Percentiles rank a stretch among this genome's conserved stretches.
Evolutionary conservation across 1,139 yeast genomes (phyloP).

Genomic region (Candida neerlandica): DNA sequence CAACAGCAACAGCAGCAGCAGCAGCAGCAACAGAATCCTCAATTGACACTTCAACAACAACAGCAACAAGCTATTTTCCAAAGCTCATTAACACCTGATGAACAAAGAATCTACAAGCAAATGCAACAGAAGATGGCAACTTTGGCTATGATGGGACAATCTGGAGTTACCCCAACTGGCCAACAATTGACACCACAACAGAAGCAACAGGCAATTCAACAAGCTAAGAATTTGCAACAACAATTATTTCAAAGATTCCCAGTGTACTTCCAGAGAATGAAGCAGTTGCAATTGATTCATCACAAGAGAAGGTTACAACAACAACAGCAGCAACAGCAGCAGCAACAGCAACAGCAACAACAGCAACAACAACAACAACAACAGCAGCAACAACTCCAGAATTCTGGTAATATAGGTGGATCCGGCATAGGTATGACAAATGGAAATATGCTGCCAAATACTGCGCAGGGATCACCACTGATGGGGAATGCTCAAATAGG

Average conservation of each 20-base stretch:
- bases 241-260: conserved; percentile 49
- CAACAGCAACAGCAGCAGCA: conserved; percentile 15
- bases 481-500: neutral
- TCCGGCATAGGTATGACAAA: neutral
- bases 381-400: neutral
- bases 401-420: neutral
- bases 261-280: conserved; percentile 44
- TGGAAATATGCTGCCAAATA: conserved; percentile 1
- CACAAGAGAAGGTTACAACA: conserved; percentile 23
- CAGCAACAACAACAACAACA: too few relatives aligned
- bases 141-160: conserved; percentile 47
- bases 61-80: conserved; percentile 53
- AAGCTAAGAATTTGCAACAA: conserved; percentile 47
- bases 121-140: conserved; percentile 45
- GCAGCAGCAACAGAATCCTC: conserved; percentile 17
- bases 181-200: conserved; percentile 47
- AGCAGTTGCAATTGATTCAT: conserved; percentile 44
- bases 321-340: conserved; percentile 16
- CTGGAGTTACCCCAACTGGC: conserved; percentile 49
- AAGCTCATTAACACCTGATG: conserved; percentile 43
- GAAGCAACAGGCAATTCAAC: conserved; percentile 49
- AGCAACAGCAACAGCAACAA: conserved; percentile 16
- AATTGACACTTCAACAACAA: conserved; percentile 35
- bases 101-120: conserved; percentile 47
- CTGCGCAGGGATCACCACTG: conserved; percentile 12